Conservation (phyloP, 2,329 filamentous ascomycete species). For the Alternaria postmessia region DNA sequence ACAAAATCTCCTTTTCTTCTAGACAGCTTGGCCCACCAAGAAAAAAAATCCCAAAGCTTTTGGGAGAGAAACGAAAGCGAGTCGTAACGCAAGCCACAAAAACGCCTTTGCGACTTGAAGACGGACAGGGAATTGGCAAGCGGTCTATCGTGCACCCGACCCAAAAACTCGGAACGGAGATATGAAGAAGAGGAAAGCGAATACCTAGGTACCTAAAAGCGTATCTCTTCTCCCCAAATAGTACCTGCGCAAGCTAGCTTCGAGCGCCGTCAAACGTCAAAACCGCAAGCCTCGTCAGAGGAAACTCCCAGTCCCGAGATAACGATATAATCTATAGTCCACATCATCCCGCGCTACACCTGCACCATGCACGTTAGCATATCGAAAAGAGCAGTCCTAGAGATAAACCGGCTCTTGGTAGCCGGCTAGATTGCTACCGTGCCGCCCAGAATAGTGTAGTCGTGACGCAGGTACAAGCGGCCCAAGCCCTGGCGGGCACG, state of each 20-base stretch:
- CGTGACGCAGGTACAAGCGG: conserved; percentile 11
- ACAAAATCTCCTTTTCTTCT: background rate
- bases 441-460: background rate
- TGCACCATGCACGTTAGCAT: conserved; percentile 8
- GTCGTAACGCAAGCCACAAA: conserved; percentile 6
- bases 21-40: background rate
- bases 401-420: conserved; percentile 1
- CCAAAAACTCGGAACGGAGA: background rate
- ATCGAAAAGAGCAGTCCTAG: conserved; percentile 7
- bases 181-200: background rate
- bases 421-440: conserved; percentile 1
- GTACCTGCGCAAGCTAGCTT: background rate
- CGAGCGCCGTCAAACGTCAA: background rate
- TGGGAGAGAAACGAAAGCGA: conserved; percentile 1
- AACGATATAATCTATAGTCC: background rate
- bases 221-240: background rate
- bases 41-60: background rate
- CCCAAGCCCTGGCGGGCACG: background rate
- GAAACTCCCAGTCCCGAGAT: background rate
- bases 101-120: background rate
- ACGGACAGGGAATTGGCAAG: background rate
- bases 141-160: background rate
- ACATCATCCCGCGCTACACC: conserved; percentile 4
- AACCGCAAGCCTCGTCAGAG: background rate
- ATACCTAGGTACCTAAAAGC: background rate